Base-by-base conservation (phyloP, 2,329 filamentous ascomycete genomes). In the Venturia effusa region DNA sequence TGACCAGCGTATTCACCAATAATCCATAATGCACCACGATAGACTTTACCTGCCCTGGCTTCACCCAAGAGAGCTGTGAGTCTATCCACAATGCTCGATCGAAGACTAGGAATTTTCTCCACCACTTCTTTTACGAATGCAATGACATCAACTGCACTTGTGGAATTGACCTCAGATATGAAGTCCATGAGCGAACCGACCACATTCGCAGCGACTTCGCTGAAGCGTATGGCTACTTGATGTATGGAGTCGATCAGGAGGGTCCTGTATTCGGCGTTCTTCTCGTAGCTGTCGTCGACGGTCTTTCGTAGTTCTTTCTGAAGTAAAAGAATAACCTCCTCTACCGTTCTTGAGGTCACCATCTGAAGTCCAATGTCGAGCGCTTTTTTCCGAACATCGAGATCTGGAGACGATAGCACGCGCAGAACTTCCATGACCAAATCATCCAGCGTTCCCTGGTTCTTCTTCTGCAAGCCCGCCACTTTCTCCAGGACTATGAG, bases 251-350 rank as follows among this genome's bases (percentile, higher is more conserved):
- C 92, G 69, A 99, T 97, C 66, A 99, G 83, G 10, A 99, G 83
- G 71, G 95, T 92, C 70, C 94, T 89, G 76, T 97, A 97, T 76
- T 96, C 92, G 73, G 86, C 86, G 77, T 95, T 96, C 85, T 82
- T 65, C 10, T 65, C 34, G 8, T 51, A 55, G 59, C 15, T 32
- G 45, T 48, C 34, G 71, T 99, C 92, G 54, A 97, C 91, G 0
- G 94, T 99, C 83, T 97, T 99, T 67, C 91, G 87, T 34, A 99
- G 84, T 74, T 99, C 94, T 76, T 99, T 99, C 81, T 99, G 99
- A 66, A 99, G 81, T 0, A 99, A 82, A 71, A 97, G 84, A 27
- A 99, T 90, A 17, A 99, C 94, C 72, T 99, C 94, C 74, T 97
- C 94, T 7, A 99, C 92, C 68, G 99, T 99, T 79, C 96, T 96